These are phyloP conservation scores for Micromonas pusilla DNA, from an alignment of 139 green algal genomes.

Conservation along the genomic window DNA sequence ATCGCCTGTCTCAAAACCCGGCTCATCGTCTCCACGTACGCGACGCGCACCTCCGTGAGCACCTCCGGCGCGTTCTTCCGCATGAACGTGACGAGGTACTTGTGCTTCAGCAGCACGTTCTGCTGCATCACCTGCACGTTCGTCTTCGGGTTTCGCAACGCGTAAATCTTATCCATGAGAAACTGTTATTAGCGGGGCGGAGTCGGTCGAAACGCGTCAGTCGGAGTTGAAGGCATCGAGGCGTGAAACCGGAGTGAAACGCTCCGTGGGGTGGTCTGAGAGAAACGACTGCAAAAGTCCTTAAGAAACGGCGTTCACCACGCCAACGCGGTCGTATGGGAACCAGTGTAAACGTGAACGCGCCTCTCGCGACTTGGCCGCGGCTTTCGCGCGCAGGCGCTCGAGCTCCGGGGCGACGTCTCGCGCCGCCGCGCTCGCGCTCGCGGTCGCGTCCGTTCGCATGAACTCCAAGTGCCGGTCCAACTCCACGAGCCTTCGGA, in stretches of 20 bases:
- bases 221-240: too few species aligned
- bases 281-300: too few species aligned
- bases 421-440: conserved; percentile 35
- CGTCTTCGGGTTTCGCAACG: conserved; percentile 83
- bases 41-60: conserved; percentile 27
- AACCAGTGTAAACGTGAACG: too few species aligned
- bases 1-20: conserved; percentile 68
- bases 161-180: conserved; percentile 67
- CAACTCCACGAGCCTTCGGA: conserved; percentile 58
- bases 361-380: conserved; percentile 66
- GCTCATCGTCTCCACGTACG: conserved; percentile 23
- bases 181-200: too few species aligned
- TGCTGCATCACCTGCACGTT: conserved; percentile 93
- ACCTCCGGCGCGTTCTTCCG: conserved; percentile 34
- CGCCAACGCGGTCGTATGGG: too few species aligned
- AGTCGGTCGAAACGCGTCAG: too few species aligned
- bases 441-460: conserved; percentile 25
- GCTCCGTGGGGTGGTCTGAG: too few species aligned
- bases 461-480: conserved; percentile 71
- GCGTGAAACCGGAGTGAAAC: too few species aligned
- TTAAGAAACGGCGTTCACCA: too few species aligned
- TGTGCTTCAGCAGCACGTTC: conserved; percentile 79
- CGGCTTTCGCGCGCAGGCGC: conserved; percentile 67
- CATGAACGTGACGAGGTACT: conserved; percentile 36
- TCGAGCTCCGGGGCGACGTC: conserved; percentile 86